Conservation (phyloP, 1,284 basidiomycete genomes). For the Neotropicomus parvogracilis region DNA sequence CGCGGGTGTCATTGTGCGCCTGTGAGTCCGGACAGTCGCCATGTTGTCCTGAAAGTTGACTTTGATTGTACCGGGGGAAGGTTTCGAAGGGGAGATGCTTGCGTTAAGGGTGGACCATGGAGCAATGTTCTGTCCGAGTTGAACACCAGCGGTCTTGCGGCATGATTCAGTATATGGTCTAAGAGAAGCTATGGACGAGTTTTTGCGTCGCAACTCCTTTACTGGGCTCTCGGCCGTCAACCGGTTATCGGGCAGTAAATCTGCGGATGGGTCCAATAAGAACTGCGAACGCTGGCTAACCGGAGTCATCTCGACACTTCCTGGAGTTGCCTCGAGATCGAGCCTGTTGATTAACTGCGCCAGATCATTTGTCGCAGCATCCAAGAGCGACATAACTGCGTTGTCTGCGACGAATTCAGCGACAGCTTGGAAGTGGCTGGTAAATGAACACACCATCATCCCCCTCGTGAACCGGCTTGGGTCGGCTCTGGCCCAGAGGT, state of each 20-base stretch:
- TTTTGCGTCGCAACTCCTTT: constrained; percentile 37
- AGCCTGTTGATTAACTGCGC: constrained; percentile 70
- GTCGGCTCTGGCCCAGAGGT: constrained; percentile 45
- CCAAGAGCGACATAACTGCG: constrained; percentile 64
- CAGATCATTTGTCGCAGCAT: constrained; percentile 73
- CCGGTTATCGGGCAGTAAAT: not conserved
- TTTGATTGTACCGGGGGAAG: constrained; percentile 19
- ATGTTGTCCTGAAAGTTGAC: constrained; percentile 7
- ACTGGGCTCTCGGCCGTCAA: constrained; percentile 40
- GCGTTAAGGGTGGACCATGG: constrained; percentile 57
- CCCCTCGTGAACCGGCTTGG: constrained; percentile 51
- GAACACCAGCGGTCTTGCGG: constrained; percentile 24
- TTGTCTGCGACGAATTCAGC: constrained; percentile 28
- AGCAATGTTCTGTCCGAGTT: constrained; percentile 57
- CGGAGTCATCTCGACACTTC: constrained; percentile 49
- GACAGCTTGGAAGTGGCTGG: not conserved
- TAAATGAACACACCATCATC: constrained; percentile 37
- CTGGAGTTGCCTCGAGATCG: constrained; percentile 70
- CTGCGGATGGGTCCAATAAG: not conserved
- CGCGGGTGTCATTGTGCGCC: constrained; percentile 51
- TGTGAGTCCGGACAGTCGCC: constrained; percentile 40
- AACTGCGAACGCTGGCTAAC: constrained; percentile 27
- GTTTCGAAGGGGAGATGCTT: constrained; percentile 45
- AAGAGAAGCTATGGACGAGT: constrained; percentile 53
- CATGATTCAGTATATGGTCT: constrained; percentile 56